Evolutionary conservation across 495 filamentous ascomycete species (phyloP).

Genomic region (Talaromyces ruber): DNA sequence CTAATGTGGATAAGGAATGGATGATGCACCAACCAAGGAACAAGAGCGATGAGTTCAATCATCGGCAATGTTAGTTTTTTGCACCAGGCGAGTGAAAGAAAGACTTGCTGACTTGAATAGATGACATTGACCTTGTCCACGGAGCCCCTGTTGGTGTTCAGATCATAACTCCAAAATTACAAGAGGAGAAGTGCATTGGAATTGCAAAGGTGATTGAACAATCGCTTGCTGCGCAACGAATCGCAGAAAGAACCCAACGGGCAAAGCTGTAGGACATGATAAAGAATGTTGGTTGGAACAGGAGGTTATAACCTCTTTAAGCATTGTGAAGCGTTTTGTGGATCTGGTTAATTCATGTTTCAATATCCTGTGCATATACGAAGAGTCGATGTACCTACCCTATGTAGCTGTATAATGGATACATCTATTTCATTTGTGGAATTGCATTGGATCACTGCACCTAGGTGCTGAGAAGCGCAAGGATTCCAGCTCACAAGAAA

Average conservation of each 20-base stretch:
- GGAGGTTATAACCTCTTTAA: background rate
- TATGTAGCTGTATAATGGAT: background rate
- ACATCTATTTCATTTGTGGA: background rate
- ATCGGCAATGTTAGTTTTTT: conserved; percentile 27
- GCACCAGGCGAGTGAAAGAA: background rate
- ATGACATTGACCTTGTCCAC: conserved; percentile 37
- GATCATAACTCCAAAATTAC: conserved; percentile 40
- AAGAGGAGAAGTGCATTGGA: conserved; percentile 39
- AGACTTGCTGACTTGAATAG: conserved; percentile 12
- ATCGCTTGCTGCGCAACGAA: conserved; percentile 8
- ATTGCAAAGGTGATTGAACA: conserved; percentile 33
- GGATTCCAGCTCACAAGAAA: no score
- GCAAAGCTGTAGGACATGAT: background rate
- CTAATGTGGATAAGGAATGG: conserved; percentile 18
- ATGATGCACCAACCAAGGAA: conserved; percentile 25
- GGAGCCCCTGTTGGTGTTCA: conserved; percentile 48
- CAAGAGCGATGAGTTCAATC: conserved; percentile 36
- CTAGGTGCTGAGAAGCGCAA: background rate
- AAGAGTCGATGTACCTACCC: background rate
- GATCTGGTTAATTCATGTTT: background rate
- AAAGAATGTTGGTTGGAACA: background rate
- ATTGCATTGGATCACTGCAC: background rate
- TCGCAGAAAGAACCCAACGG: background rate
- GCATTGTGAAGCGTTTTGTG: background rate
- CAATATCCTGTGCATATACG: background rate